phyloP scores from a whole-genome alignment of 1,139 yeast genomes.

The Lodderomyces metapsilosis region DNA sequence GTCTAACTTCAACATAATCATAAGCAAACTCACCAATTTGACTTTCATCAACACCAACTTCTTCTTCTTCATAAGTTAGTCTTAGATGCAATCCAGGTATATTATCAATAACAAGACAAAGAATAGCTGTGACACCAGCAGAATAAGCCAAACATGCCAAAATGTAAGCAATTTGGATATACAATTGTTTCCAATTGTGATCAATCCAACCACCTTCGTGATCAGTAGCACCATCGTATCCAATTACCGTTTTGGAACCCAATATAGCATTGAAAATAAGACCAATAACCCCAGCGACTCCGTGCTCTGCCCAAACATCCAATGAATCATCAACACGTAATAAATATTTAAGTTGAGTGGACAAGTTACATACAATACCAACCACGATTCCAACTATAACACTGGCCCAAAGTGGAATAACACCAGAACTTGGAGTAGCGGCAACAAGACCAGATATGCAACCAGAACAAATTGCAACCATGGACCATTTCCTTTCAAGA shows the following conservation, averaged over 20 bases:
- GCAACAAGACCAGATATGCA: constrained; percentile 94
- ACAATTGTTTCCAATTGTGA: constrained; percentile 88
- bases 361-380: constrained; percentile 83
- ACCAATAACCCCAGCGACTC: constrained; percentile 91
- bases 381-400: constrained; percentile 79
- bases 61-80: constrained; percentile 82
- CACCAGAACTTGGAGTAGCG: constrained; percentile 92
- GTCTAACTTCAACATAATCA: constrained; percentile 93
- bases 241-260: constrained; percentile 84
- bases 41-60: constrained; percentile 89
- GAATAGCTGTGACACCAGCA: constrained; percentile 72
- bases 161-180: constrained; percentile 83
- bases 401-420: constrained; percentile 90
- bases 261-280: constrained; percentile 83
- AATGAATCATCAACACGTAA: constrained; percentile 86
- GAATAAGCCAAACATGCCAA: constrained; percentile 74
- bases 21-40: constrained; percentile 98
- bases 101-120: constrained; percentile 70
- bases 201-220: constrained; percentile 92
- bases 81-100: constrained; percentile 85
- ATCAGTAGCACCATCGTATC: constrained; percentile 79
- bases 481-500: constrained; percentile 86
- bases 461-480: constrained; percentile 95
- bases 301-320: constrained; percentile 98
- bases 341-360: constrained; percentile 83